Percentiles rank a stretch among this genome's conserved stretches.
These are phyloP conservation scores for Plantago major DNA, from an alignment of 257 asterid species.

Conservation along the genomic window DNA sequence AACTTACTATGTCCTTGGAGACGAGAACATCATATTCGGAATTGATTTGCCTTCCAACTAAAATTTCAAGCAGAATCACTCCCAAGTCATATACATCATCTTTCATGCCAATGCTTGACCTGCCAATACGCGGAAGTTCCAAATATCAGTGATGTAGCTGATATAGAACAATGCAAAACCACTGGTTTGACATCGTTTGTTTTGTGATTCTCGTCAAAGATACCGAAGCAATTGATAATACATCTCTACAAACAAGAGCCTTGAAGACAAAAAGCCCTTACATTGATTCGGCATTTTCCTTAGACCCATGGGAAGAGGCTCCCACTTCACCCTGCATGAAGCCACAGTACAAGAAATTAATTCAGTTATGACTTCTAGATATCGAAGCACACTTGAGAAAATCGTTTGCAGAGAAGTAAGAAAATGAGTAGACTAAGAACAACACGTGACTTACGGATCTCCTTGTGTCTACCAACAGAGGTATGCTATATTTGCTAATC, in stretches of 20 bases:
- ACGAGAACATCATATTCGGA: constrained; percentile 39
- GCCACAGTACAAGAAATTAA: background rate
- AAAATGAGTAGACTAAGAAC: background rate
- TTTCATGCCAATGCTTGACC: constrained; percentile 45
- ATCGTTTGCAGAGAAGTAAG: too few relatives aligned
- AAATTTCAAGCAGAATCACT: constrained; percentile 75
- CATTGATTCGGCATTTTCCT: constrained; percentile 44
- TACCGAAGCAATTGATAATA: background rate
- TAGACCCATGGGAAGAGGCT: constrained; percentile 34
- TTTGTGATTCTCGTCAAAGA: background rate
- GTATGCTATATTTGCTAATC: constrained; percentile 67
- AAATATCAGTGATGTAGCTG: background rate
- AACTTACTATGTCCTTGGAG: constrained; percentile 63
- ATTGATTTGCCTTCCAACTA: constrained; percentile 55
- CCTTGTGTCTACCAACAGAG: constrained; percentile 44
- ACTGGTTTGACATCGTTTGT: background rate
- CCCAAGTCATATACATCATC: constrained; percentile 71
- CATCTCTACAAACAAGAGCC: background rate
- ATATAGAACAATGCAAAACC: background rate
- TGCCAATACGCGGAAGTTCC: constrained; percentile 19
- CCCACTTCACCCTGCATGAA: constrained; percentile 36
- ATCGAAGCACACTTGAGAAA: too few relatives aligned
- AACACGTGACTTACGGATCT: constrained; percentile 34
- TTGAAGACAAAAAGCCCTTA: constrained; percentile 16
- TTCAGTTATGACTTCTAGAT: background rate